phyloP scores from a whole-genome alignment of 257 asterid genomes.

The Apocynum venetum region DNA sequence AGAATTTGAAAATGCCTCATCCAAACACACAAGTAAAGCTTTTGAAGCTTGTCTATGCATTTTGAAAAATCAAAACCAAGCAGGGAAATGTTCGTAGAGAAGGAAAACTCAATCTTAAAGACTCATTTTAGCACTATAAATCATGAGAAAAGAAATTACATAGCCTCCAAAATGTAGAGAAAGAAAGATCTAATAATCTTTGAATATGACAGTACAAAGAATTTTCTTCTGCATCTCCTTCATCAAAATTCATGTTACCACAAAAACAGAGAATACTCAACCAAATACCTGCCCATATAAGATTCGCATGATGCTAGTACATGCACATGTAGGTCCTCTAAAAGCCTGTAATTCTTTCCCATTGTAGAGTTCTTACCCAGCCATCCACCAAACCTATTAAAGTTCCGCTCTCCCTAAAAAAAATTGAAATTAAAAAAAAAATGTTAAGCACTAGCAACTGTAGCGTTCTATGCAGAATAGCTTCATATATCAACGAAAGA shows the following conservation, averaged over 20 bases:
- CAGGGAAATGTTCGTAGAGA: not conserved
- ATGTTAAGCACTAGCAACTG: not conserved
- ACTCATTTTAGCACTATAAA: not conserved
- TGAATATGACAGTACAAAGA: not conserved
- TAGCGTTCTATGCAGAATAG: not conserved
- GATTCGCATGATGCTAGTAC: conserved; percentile 86
- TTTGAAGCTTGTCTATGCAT: not conserved
- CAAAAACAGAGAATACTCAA: conserved; percentile 1
- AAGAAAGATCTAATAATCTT: not conserved
- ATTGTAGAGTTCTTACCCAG: conserved; percentile 91
- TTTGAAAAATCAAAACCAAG: not conserved
- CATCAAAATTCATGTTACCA: not conserved
- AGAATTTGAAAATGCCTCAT: too few species aligned
- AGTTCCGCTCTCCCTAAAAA: conserved; percentile 89
- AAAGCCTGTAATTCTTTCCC: conserved; percentile 78
- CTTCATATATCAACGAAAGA: not conserved
- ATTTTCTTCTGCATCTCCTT: not conserved
- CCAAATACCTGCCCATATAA: conserved; percentile 67
- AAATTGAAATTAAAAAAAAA: too few species aligned
- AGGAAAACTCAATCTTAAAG: not conserved
- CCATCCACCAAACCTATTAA: conserved; percentile 98
- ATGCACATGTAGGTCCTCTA: conserved; percentile 94
- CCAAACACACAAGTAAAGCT: not conserved
- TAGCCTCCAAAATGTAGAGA: not conserved
- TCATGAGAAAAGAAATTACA: not conserved